A percentile compares a stretch with the other conserved stretches of the same genome.
Conservation (phyloP, 1,284 basidiomycete species). For the Sanghuangporus baumii region DNA sequence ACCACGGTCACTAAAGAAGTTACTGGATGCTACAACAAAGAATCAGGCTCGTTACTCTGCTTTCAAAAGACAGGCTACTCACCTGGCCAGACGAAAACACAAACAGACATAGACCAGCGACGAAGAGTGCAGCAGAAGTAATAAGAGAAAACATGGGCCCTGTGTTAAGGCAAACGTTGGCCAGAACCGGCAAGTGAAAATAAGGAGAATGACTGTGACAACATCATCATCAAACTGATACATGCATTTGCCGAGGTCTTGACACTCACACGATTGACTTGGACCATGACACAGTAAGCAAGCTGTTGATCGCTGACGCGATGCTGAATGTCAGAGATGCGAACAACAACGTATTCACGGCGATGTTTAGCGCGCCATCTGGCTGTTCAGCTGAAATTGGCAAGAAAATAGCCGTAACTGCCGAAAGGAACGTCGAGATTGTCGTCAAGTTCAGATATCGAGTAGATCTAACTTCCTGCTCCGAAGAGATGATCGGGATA, state of each 20-base stretch:
- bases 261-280: slow-evolving; percentile 4
- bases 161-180: not conserved
- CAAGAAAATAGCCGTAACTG: not conserved
- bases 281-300: slow-evolving; percentile 6
- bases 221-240: not conserved
- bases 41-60: not conserved
- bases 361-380: not conserved
- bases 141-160: not conserved
- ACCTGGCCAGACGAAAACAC: not conserved
- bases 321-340: slow-evolving; percentile 11
- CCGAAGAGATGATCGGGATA: slow-evolving; percentile 4
- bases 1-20: too few species aligned
- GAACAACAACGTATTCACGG: slow-evolving; percentile 7
- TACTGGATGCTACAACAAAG: not conserved
- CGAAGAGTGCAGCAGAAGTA: slow-evolving; percentile 1
- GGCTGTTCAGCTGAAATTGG: not conserved
- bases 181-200: too few species aligned
- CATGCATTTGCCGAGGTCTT: not conserved
- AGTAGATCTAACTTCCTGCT: not conserved
- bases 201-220: not conserved
- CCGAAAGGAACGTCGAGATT: not conserved
- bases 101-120: not conserved
- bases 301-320: slow-evolving; percentile 7
- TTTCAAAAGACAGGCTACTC: not conserved
- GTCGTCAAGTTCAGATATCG: slow-evolving; percentile 14